Evolutionary conservation across 495 filamentous ascomycete species (phyloP).

Genomic region (Penicillium pulvis): DNA sequence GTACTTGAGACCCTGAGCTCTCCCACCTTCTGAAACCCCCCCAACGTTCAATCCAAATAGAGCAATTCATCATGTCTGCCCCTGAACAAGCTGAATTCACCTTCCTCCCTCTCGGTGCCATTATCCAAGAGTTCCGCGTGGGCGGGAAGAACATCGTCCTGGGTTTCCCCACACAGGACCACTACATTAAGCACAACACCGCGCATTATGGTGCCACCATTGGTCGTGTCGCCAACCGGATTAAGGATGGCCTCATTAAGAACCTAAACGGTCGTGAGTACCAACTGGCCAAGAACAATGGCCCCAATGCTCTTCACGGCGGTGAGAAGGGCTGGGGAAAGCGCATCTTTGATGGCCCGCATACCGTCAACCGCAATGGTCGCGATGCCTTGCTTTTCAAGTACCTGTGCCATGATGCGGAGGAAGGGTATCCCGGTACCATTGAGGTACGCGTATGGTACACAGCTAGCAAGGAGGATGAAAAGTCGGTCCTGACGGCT

Average conservation of each 20-base stretch:
- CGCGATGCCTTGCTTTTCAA: slow-evolving; percentile 77
- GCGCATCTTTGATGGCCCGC: slow-evolving; percentile 77
- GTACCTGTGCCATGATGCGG: slow-evolving; percentile 70
- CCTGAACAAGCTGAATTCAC: slow-evolving; percentile 45
- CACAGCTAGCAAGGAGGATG: slow-evolving; percentile 66
- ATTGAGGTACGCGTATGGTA: slow-evolving; percentile 81
- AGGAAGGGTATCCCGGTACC: slow-evolving; percentile 85
- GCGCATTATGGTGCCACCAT: slow-evolving; percentile 92
- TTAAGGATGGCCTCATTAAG: slow-evolving; percentile 69
- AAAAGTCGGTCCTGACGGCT: slow-evolving; percentile 67
- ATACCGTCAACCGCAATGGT: slow-evolving; percentile 62
- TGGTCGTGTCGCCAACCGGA: slow-evolving; percentile 87
- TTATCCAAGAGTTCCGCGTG: slow-evolving; percentile 82
- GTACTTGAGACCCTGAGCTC: slow-evolving; percentile 8
- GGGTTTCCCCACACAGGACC: slow-evolving; percentile 70
- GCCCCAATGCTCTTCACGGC: slow-evolving; percentile 79
- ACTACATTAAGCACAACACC: slow-evolving; percentile 72
- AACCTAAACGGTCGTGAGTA: slow-evolving; percentile 73
- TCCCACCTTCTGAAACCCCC: slow-evolving; percentile 6
- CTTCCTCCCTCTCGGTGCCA: slow-evolving; percentile 84
- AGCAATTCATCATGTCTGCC: slow-evolving; percentile 20
- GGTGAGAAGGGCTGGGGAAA: slow-evolving; percentile 84
- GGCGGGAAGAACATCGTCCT: slow-evolving; percentile 82
- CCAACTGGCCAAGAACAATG: slow-evolving; percentile 71
- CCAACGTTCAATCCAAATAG: background rate